These are phyloP conservation scores for Colletotrichum coccodes DNA, from an alignment of 2,329 filamentous ascomycete genomes.

Conservation along the genomic window DNA sequence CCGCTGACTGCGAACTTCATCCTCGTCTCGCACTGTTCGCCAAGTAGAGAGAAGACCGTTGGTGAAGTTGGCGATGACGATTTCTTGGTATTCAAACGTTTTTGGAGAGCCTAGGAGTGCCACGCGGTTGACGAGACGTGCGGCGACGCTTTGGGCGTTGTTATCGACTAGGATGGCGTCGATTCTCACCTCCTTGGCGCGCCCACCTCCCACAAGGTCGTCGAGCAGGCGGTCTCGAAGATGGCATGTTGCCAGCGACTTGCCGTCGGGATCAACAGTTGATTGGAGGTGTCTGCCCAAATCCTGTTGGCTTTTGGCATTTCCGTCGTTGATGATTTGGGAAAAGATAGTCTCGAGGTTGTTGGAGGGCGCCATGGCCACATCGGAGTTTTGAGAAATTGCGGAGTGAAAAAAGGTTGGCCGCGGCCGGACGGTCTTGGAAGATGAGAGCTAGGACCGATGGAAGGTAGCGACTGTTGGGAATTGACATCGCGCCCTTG, in stretches of 20 bases:
- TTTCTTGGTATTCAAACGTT: not conserved
- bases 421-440: not conserved
- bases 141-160: not conserved
- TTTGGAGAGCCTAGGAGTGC: not conserved
- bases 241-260: not conserved
- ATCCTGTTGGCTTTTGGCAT: not conserved
- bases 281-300: not conserved
- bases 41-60: not conserved
- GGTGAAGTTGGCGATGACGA: constrained; percentile 6
- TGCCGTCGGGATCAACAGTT: not conserved
- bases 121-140: not conserved
- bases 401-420: too few species aligned
- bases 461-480: not conserved
- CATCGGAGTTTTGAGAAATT: not conserved
- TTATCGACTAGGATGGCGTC: not conserved
- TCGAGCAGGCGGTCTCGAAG: not conserved
- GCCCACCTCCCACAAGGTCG: not conserved
- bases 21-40: constrained; percentile 15
- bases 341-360: not conserved
- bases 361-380: not conserved
- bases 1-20: not conserved
- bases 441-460: not conserved
- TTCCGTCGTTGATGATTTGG: not conserved
- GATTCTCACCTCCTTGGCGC: not conserved
- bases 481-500: not conserved